These are phyloP conservation scores for Odontarrhena argentea DNA, from an alignment of 345 rosid species.

Conservation along the genomic window DNA sequence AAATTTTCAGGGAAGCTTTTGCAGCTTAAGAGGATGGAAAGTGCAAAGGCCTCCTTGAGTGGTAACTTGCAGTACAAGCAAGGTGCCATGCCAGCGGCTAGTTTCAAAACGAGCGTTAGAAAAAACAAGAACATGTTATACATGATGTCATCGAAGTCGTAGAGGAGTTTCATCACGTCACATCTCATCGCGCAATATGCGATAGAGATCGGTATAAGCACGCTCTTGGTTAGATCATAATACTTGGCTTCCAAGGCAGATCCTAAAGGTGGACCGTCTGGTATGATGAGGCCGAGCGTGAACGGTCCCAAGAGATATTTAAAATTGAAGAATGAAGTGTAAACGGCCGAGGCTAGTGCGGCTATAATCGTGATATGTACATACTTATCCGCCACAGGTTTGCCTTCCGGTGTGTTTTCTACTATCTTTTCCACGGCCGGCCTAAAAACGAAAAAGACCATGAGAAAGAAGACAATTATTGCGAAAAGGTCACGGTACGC, in stretches of 20 bases:
- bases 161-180: conserved; percentile 26
- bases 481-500: conserved; percentile 15
- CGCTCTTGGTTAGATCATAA: not conserved
- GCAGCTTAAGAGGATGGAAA: conserved; percentile 18
- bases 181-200: conserved; percentile 26
- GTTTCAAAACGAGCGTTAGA: conserved; percentile 16
- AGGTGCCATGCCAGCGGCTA: not conserved
- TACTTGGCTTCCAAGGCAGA: conserved; percentile 34
- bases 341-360: conserved; percentile 17
- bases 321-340: conserved; percentile 16
- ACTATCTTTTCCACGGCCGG: conserved; percentile 39
- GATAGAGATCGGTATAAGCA: conserved; percentile 20
- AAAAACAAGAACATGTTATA: conserved; percentile 19
- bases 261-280: conserved; percentile 51
- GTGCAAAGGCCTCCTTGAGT: conserved; percentile 19
- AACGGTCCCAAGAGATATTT: conserved; percentile 42
- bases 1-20: not conserved
- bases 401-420: conserved; percentile 40
- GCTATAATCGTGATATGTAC: conserved; percentile 15
- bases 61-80: conserved; percentile 35
- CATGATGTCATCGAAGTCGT: conserved; percentile 11
- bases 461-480: conserved; percentile 4
- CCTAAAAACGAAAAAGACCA: conserved; percentile 14
- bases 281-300: conserved; percentile 41
- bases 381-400: conserved; percentile 34